phyloP scores from a whole-genome alignment of 1,284 basidiomycete genomes.

The Irpex lacteus region DNA sequence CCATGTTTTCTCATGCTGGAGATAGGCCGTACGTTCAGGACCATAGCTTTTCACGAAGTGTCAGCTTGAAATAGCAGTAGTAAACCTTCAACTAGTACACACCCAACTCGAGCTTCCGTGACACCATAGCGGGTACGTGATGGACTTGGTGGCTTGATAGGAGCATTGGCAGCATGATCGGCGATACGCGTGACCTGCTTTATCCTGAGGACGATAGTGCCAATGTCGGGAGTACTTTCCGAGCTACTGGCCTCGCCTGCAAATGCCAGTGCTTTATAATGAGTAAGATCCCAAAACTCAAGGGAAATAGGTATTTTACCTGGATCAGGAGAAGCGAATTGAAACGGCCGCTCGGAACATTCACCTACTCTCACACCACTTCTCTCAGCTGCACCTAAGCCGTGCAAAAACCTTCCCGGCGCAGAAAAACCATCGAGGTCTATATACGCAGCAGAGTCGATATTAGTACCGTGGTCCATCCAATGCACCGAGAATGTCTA shows the following conservation, averaged over 20 bases:
- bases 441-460: slow-evolving; percentile 56
- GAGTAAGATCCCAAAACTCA: neutral
- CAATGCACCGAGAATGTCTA: slow-evolving; percentile 59
- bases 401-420: slow-evolving; percentile 57
- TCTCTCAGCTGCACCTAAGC: slow-evolving; percentile 46
- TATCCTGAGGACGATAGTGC: slow-evolving; percentile 55
- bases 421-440: slow-evolving; percentile 55
- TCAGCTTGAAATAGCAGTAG: neutral
- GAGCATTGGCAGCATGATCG: slow-evolving; percentile 17
- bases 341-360: slow-evolving; percentile 43
- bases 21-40: slow-evolving; percentile 32
- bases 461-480: slow-evolving; percentile 51
- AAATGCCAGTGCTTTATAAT: neutral
- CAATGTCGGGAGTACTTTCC: slow-evolving; percentile 35
- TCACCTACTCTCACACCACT: slow-evolving; percentile 43
- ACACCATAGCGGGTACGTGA: slow-evolving; percentile 20
- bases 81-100: neutral
- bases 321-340: slow-evolving; percentile 42
- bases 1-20: slow-evolving; percentile 50
- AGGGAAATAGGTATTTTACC: slow-evolving; percentile 16
- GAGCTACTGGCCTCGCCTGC: slow-evolving; percentile 1
- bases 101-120: slow-evolving; percentile 11
- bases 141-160: slow-evolving; percentile 17
- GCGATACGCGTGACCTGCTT: slow-evolving; percentile 42
- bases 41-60: slow-evolving; percentile 38